Conservation (phyloP, 176 grass and related monocot genomes). For the Raddia guianensis region DNA sequence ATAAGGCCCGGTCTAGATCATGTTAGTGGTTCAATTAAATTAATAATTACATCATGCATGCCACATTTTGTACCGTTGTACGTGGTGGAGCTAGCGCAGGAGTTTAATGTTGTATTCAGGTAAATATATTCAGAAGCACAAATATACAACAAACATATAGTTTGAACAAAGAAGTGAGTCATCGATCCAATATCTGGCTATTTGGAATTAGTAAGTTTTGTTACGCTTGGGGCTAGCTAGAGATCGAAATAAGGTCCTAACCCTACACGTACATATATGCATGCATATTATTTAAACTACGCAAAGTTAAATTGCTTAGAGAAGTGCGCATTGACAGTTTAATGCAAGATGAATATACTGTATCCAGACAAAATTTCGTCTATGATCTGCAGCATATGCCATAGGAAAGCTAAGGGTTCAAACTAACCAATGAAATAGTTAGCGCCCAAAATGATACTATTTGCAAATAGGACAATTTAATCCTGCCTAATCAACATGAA, state of each 20-base stretch:
- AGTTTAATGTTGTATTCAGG: background rate
- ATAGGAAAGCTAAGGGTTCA: background rate
- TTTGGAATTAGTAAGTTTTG: too few relatives aligned
- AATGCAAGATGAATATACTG: too few relatives aligned
- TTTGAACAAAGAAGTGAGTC: background rate
- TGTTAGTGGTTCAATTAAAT: background rate
- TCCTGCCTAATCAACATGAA: background rate
- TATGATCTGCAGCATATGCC: background rate
- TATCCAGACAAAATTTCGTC: background rate
- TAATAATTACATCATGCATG: background rate
- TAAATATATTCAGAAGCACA: conserved; percentile 3
- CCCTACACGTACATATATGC: too few relatives aligned
- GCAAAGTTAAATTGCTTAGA: background rate
- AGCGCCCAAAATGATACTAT: background rate
- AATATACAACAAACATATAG: background rate
- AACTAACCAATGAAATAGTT: background rate
- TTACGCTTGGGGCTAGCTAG: too few relatives aligned
- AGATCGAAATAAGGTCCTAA: too few relatives aligned
- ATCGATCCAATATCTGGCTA: background rate
- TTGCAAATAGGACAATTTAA: background rate
- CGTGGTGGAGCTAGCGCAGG: background rate
- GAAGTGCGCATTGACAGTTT: background rate
- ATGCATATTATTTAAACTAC: background rate
- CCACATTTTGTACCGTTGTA: background rate
- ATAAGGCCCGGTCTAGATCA: background rate